Evolutionary conservation across 2,329 filamentous ascomycete species (phyloP), one percentile per base, ranked within the genome.

Genomic region (Alternaria infectoria): DNA sequence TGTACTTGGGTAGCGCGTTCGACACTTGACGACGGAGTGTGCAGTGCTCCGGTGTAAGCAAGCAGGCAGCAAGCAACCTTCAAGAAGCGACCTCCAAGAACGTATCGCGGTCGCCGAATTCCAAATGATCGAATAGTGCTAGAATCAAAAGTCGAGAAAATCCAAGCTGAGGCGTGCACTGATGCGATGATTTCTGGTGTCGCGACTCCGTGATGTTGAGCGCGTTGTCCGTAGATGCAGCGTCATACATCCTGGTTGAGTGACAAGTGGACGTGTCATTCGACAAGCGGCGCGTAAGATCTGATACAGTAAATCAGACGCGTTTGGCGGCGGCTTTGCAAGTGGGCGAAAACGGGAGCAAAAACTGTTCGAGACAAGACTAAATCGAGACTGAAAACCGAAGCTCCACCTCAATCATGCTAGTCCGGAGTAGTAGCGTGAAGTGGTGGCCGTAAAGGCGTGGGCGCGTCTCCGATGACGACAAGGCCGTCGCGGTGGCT

Each of bases 161-260:
- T n/a, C 30, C 21, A 45, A 44, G 47, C 47, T 43, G 30, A 19
- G 19, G 17, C 28, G 36, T 25, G 36, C 55, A 26, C 12, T 15
- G 25, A 30, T 47, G 15, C 12, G 40, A 51, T 26, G 26, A 36
- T 43, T 12, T 36, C 52, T 56, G 50, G 26, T 28, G 51, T 30
- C 62, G 44, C 36, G 36, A 40, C 57, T 36, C 36, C 44, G 62
- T 56, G 58, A 56, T 64, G 45, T 36, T 65, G 57, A 58, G 45
- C 57, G 59, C 56, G 57, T 63, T 57, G 62, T 49, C 61, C 46
- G 54, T 47, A n/a, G 59, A 47, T 47, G 62, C 57, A 62, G 66
- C 70, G 67, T 73, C 69, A 71, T 70, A 65, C 66, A 70, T 71
- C 26, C 67, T 65, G 56, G 59, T 58, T 59, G 59, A 51, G 51